A percentile compares a stretch with the other conserved stretches of the same genome.
These are phyloP conservation scores for Tuber brumale DNA, from an alignment of 495 filamentous ascomycete genomes.

Conservation along the genomic window DNA sequence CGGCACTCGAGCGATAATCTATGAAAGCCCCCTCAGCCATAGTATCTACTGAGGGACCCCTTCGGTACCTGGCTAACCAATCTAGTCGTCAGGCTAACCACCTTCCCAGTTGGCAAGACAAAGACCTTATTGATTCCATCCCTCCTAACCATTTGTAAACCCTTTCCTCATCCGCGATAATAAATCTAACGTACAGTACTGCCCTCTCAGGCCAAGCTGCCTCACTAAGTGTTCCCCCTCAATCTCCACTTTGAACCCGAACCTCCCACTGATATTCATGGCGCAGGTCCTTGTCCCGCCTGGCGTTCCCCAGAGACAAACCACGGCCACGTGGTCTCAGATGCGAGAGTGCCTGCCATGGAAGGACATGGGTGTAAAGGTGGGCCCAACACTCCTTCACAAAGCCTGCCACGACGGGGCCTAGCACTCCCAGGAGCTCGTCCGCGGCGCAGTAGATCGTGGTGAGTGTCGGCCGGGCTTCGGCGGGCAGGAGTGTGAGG, in stretches of 20 bases:
- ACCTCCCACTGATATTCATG: slow-evolving; percentile 70
- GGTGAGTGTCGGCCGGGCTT: no score
- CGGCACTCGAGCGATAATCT: background rate
- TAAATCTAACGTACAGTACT: slow-evolving; percentile 44
- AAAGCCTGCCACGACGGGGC: no score
- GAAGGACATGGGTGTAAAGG: no score
- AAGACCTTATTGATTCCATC: slow-evolving; percentile 49
- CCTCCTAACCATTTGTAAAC: slow-evolving; percentile 40
- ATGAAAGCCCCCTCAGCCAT: background rate
- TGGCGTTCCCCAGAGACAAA: no score
- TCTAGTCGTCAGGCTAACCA: slow-evolving; percentile 51
- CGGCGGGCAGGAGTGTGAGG: no score
- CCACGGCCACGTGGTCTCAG: no score
- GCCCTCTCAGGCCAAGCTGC: slow-evolving; percentile 35
- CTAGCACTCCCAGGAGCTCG: no score
- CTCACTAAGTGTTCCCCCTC: slow-evolving; percentile 40
- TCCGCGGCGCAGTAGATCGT: no score
- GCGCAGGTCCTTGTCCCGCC: slow-evolving; percentile 51
- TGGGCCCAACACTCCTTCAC: no score
- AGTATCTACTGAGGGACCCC: background rate
- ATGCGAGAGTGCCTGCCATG: no score
- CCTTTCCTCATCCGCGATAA: slow-evolving; percentile 44
- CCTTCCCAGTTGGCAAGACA: slow-evolving; percentile 49
- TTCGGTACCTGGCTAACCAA: background rate
- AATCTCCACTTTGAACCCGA: slow-evolving; percentile 60